Evolutionary conservation across 176 grass and related monocot species (phyloP).

Genomic region (Paspalum notatum): DNA sequence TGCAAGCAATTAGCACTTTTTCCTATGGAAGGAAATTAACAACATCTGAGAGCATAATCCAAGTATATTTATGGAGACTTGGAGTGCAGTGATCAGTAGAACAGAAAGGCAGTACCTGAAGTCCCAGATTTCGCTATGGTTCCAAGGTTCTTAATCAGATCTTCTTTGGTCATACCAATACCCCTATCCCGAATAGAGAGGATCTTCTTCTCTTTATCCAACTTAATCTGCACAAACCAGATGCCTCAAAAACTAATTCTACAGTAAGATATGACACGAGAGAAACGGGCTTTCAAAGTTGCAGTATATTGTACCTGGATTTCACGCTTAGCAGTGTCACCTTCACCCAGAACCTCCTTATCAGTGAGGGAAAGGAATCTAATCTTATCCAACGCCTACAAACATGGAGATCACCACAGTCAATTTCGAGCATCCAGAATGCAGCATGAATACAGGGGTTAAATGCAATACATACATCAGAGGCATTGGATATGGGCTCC

Average conservation of each 20-base stretch:
- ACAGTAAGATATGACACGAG: background rate
- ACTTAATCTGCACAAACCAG: conserved; percentile 74
- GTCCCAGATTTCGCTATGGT: conserved; percentile 98
- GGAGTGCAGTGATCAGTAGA: background rate
- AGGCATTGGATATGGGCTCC: conserved; percentile 97
- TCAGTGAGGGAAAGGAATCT: conserved; percentile 87
- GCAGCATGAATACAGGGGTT: background rate
- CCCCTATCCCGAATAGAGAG: conserved; percentile 87
- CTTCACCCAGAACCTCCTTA: conserved; percentile 83
- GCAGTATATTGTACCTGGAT: too few species aligned
- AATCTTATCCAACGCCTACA: conserved; percentile 92
- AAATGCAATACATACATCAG: conserved; percentile 56
- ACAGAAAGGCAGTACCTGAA: conserved; percentile 51
- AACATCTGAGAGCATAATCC: conserved; percentile 3
- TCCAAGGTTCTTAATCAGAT: conserved; percentile 94
- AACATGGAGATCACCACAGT: background rate
- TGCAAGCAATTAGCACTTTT: conserved; percentile 30
- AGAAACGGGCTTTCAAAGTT: too few species aligned
- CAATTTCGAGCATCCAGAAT: conserved; percentile 3
- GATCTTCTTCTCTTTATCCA: conserved; percentile 89
- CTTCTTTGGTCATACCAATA: conserved; percentile 99
- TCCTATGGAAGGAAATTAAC: too few species aligned
- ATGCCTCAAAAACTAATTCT: background rate
- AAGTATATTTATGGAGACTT: background rate
- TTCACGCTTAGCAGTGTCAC: conserved; percentile 91